Evolutionary conservation across 2,329 filamentous ascomycete species (phyloP).

Genomic region (Colletotrichum cereale): DNA sequence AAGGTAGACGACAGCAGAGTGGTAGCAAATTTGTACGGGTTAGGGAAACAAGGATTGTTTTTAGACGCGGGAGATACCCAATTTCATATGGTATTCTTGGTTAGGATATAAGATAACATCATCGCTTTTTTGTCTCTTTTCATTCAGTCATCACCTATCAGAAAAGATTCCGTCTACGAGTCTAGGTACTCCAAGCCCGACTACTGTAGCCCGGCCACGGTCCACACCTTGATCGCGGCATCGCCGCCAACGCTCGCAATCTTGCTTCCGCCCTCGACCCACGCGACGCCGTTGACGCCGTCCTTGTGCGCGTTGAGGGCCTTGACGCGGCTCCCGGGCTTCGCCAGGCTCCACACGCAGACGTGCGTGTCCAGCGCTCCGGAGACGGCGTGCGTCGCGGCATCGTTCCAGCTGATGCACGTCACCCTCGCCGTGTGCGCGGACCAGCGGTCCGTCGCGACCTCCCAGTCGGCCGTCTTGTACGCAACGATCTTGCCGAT

Average conservation of each 20-base stretch:
- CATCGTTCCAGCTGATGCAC: slow-evolving; percentile 79
- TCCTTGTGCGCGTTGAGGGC: slow-evolving; percentile 94
- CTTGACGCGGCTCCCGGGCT: slow-evolving; percentile 88
- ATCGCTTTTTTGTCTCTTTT: slow-evolving; percentile 22
- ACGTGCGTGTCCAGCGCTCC: slow-evolving; percentile 92
- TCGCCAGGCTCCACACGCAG: slow-evolving; percentile 88
- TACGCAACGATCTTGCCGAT: slow-evolving; percentile 92
- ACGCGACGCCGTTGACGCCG: slow-evolving; percentile 88
- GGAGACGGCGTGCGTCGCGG: slow-evolving; percentile 83
- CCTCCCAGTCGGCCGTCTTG: slow-evolving; percentile 71
- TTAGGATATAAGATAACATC: slow-evolving; percentile 15
- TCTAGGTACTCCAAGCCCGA: background rate
- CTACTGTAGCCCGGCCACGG: slow-evolving; percentile 67
- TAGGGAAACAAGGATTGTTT: background rate
- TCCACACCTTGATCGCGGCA: slow-evolving; percentile 93
- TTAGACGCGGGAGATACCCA: slow-evolving; percentile 34
- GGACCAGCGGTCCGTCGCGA: slow-evolving; percentile 82
- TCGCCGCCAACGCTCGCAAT: slow-evolving; percentile 87
- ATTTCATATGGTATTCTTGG: slow-evolving; percentile 20
- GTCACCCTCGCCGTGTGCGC: slow-evolving; percentile 71
- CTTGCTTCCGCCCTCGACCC: slow-evolving; percentile 74
- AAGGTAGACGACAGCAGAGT: background rate
- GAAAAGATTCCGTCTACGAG: slow-evolving; percentile 4
- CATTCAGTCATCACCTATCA: slow-evolving; percentile 25
- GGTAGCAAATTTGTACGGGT: background rate